Base-by-base conservation (phyloP, 495 filamentous ascomycete species). In the Daldinia concentrica region DNA sequence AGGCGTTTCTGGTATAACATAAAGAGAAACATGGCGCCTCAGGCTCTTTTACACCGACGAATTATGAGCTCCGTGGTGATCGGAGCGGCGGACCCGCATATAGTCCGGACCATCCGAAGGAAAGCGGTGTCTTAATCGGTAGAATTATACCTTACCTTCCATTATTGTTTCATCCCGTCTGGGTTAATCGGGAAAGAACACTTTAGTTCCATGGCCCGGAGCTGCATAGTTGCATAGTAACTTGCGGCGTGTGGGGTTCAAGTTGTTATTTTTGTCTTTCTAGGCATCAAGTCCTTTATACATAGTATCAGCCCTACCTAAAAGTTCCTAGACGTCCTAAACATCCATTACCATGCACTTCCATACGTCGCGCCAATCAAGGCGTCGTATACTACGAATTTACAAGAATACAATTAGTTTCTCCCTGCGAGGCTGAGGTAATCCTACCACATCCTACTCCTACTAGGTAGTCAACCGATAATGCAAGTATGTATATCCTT, bases 51-150 rank as follows among this genome's bases (percentile, higher is more conserved):
- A 7, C 50, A 19, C 22, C 6, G 50, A n/a, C 27, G 17, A 32
- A 27, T 36, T 45, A n/a, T 36, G n/a, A 15, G 39, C 50, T 60
- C 68, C 61, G 45, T 66, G 62, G 34, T 62, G 37, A 30, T 30
- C 68, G 56, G 56, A 41, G 17, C 57, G 39, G 39, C 57, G 34
- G 62, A 19, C 36, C 50, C 56, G 39, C 56, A 36, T 11, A n/a
- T 36, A 27, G 22, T 52, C 55, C 62, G 68, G 50, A 50, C 36
- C 48, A 59, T 58, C 68, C 68, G 68, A 66, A 29, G 22, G 64
- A 61, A 54, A 29, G 50, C 50, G 50, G 26, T 54, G 4, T 54
- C 26, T 30, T 30, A 54, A 54, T 54, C 50, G 50, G 50, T 30
- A 9, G 19, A 54, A 29, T 11, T 54, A 54, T 54, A 48, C 19